Evolutionary conservation across 768 basidiomycete species (phyloP), one percentile per base, ranked within the genome.

Genomic region (Dacryopinax primogenitus): DNA sequence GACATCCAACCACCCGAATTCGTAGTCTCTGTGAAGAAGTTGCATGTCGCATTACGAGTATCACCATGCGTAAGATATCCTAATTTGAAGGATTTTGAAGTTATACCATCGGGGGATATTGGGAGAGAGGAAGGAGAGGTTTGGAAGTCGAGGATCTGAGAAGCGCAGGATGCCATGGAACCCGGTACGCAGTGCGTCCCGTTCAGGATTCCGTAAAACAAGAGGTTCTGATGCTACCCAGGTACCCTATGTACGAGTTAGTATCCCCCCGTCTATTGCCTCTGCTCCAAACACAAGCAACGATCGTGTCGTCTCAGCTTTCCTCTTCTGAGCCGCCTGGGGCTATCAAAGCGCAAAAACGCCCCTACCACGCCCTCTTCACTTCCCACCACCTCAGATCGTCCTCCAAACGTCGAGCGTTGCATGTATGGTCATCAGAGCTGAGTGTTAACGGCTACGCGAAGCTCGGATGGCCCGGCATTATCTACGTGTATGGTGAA

Each of bases 311-410:
- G 65, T 26, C 64, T 65, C n/a, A n/a, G n/a, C n/a, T n/a, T n/a
- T n/a, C n/a, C n/a, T n/a, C n/a, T n/a, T n/a, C n/a, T n/a, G n/a
- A n/a, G n/a, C n/a, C n/a, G n/a, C n/a, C n/a, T n/a, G 7, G 47
- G 33, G 16, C 37, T 33, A 62, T 65, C 41, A 33, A 65, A 36
- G 23, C n/a, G n/a, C n/a, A n/a, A n/a, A n/a, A n/a, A n/a, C n/a
- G n/a, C n/a, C 68, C 70, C 16, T 84, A 80, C 66, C 87, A 89
- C 70, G 81, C 82, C 23, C 79, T 89, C 0, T 78, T 89, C 63
- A 86, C 84, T 1, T 89, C 88, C 0, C 87, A 90, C 74, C 86
- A 87, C 72, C 81, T 87, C 64, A 74, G 83, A 39, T 84, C 88
- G 63, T 78, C 83, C 26, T 77, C 80, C 69, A 86, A 87, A 74